Base-by-base conservation (phyloP, 78 protist genomes). In the Anaeramoeba flamelloides region DNA sequence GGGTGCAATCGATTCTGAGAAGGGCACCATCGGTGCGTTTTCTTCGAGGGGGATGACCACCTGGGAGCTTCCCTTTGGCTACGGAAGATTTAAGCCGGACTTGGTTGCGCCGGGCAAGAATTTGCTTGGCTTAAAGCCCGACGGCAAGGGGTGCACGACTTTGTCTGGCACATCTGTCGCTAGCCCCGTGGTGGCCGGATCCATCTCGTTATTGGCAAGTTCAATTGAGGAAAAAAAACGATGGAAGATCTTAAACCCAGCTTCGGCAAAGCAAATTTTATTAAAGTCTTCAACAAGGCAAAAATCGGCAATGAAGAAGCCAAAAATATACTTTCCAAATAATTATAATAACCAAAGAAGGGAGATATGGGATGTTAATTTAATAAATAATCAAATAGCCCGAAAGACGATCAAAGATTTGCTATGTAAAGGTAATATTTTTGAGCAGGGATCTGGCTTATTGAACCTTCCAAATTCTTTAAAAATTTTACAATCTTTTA, bases 61-160 rank as follows among this genome's bases (percentile, higher is more conserved):
- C 31, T 91, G 95, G 96, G 97, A 94, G 87, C 77, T 90, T 0
- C 95, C 97, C 0, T 12, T 0, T 0, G 98, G 98, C 0, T 89
- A 90, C 80, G 98, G 98, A 2, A 82, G 97, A 26, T 87, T 90
- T 53, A 95, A 94, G 82, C 98, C 98, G 0, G 98, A 94, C 53
- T 1, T 94, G 0, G 86, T 94, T 2, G 77, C 96, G 3, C 81
- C 77, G 79, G 93, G 95, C 1, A 3, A 39, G 53, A 82, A 31
- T 36, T 79, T 30, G 8, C 38, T 12, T n/a, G 36, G 74, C 32
- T 26, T 30, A 40, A 12, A 41, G n/a, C n/a, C n/a, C n/a, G 17
- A 1, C 33, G 37, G 39, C 0, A 69, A 85, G 38, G 83, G 77
- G 17, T 93, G 96, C 77, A 30, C 76, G 0, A n/a, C 86, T 26